Conservation (phyloP, 371 early-diverging fungal genomes). For the Chytridiales sp. region DNA sequence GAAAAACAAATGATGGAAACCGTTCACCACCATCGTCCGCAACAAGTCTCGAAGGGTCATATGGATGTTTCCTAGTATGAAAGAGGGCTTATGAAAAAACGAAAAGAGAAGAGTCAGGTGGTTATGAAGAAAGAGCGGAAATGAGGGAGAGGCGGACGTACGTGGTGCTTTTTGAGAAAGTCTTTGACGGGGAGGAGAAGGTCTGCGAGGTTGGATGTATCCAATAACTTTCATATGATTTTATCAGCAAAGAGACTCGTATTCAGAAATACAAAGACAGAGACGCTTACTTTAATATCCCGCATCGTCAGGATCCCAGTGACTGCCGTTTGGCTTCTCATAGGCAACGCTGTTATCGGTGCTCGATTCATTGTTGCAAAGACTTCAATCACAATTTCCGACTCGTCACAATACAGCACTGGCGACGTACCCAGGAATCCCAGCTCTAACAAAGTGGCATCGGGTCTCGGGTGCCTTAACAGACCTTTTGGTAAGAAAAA, state of each 20-base stretch:
- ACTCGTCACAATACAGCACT: slow-evolving; percentile 17
- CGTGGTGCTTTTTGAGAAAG: slow-evolving; percentile 15
- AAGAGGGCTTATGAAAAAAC: slow-evolving; percentile 3
- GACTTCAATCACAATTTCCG: slow-evolving; percentile 12
- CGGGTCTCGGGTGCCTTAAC: slow-evolving; percentile 22
- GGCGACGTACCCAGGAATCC: slow-evolving; percentile 21
- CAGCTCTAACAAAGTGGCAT: slow-evolving; percentile 21
- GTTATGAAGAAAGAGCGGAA: neutral
- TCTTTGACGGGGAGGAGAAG: slow-evolving; percentile 24
- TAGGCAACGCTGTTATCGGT: slow-evolving; percentile 27
- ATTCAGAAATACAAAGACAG: neutral
- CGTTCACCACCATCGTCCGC: slow-evolving; percentile 25
- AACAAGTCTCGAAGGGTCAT: slow-evolving; percentile 31
- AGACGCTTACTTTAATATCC: slow-evolving; percentile 13
- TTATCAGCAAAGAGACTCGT: neutral
- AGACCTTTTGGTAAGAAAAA: neutral
- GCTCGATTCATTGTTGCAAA: slow-evolving; percentile 18
- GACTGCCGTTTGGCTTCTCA: slow-evolving; percentile 1
- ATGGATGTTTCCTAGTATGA: slow-evolving; percentile 14
- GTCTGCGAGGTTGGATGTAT: slow-evolving; percentile 3
- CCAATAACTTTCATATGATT: slow-evolving; percentile 4
- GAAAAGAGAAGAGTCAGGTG: neutral
- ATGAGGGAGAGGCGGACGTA: slow-evolving; percentile 3
- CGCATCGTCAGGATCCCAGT: slow-evolving; percentile 26
- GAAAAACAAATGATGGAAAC: slow-evolving; percentile 28